phyloP scores from a whole-genome alignment of 2,329 filamentous ascomycete genomes.

The Beauveria asiatica region DNA sequence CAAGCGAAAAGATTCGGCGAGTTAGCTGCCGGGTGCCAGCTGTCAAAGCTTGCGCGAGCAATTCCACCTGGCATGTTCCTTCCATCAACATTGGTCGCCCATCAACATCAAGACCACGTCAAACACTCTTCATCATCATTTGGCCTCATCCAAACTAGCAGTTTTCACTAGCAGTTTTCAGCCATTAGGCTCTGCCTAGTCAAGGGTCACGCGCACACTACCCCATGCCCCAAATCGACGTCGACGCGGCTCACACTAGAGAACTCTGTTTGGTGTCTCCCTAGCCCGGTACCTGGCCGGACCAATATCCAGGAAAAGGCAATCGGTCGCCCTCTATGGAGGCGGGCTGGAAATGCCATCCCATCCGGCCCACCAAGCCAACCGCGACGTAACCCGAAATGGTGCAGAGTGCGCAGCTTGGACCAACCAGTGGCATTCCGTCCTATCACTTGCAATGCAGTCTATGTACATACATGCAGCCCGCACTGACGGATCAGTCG shows the following conservation, averaged over 20 bases:
- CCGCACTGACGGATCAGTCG: not conserved
- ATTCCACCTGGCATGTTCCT: not conserved
- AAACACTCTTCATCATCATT: not conserved
- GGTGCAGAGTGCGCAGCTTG: not conserved
- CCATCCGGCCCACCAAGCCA: not conserved
- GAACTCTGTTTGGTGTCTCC: conserved; percentile 8
- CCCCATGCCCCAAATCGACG: not conserved
- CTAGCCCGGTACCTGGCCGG: not conserved
- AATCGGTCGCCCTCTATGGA: conserved; percentile 5
- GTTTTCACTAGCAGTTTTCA: not conserved
- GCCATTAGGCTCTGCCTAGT: not conserved
- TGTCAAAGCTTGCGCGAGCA: not conserved
- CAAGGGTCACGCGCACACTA: not conserved
- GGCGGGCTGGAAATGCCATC: not conserved
- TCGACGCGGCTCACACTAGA: not conserved
- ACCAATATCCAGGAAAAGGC: conserved; percentile 5
- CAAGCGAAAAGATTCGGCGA: not conserved
- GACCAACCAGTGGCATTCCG: not conserved
- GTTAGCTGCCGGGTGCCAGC: not conserved
- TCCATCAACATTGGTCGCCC: not conserved
- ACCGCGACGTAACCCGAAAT: not conserved
- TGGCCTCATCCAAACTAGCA: not conserved
- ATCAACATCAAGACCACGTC: not conserved
- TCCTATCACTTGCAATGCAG: no score
- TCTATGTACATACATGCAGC: not conserved